Conservation (phyloP, 2,329 filamentous ascomycete genomes). For the Paramyrothecium sp. region DNA sequence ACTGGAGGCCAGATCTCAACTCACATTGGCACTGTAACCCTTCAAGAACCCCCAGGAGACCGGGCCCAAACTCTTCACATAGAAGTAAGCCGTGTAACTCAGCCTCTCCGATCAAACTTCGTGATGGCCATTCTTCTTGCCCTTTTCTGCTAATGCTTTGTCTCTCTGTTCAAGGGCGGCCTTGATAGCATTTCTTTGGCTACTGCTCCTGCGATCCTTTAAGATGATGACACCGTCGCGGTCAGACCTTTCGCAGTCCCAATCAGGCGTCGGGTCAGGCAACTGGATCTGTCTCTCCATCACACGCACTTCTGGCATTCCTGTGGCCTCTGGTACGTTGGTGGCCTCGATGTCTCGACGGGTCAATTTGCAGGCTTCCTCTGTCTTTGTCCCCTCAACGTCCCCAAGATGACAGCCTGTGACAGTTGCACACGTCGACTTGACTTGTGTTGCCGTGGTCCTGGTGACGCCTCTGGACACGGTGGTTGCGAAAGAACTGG, state of each 20-base stretch:
- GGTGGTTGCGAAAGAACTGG: not conserved
- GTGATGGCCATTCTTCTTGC: not conserved
- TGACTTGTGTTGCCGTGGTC: not conserved
- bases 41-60: not conserved
- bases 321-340: not conserved
- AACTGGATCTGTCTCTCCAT: too few species aligned
- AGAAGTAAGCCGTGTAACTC: not conserved
- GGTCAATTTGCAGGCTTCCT: not conserved
- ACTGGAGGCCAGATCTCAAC: not conserved
- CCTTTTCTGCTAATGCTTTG: not conserved
- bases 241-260: not conserved
- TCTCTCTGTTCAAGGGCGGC: not conserved
- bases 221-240: not conserved
- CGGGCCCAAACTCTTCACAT: not conserved
- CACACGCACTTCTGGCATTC: not conserved
- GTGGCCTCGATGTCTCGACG: not conserved
- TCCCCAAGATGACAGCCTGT: not conserved
- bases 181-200: not conserved
- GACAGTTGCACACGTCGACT: not conserved
- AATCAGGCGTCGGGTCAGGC: not conserved
- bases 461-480: not conserved
- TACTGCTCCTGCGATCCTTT: not conserved
- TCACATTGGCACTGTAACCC: not conserved
- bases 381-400: not conserved
- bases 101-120: not conserved